Evolutionary conservation across 257 asterid genomes (phyloP).

Genomic region (Solanum raphanifolium): DNA sequence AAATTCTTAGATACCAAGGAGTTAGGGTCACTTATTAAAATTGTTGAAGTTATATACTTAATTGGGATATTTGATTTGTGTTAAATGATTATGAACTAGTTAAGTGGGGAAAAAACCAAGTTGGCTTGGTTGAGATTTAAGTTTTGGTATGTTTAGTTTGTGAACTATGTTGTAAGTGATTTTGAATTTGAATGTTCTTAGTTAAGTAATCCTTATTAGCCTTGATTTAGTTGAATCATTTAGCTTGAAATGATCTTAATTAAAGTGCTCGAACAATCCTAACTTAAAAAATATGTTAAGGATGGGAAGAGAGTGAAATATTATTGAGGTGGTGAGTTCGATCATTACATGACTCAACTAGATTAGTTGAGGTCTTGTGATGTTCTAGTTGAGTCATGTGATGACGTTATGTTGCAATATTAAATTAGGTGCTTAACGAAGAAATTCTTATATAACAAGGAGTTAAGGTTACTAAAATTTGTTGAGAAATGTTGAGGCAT

Average conservation of each 20-base stretch:
- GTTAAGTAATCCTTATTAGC: not conserved
- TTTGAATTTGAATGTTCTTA: not conserved
- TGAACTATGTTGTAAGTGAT: not conserved
- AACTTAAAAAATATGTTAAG: not conserved
- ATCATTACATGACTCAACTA: too few species aligned
- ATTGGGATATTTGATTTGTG: not conserved
- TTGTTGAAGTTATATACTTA: not conserved
- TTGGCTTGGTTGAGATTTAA: not conserved
- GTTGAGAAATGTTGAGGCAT: too few species aligned
- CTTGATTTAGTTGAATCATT: not conserved
- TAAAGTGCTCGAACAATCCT: not conserved
- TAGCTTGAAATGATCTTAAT: not conserved
- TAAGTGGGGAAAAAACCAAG: not conserved
- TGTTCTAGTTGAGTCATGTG: too few species aligned
- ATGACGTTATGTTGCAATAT: too few species aligned
- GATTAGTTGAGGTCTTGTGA: too few species aligned
- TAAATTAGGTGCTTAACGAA: too few species aligned
- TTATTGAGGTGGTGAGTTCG: not conserved
- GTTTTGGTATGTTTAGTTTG: not conserved
- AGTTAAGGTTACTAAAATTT: too few species aligned
- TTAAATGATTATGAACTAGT: not conserved
- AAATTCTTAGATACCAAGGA: conserved; percentile 86
- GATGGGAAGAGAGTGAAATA: not conserved
- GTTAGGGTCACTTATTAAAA: conserved; percentile 57
- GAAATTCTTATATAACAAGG: too few species aligned